Evolutionary conservation across 129 eudicot genomes (phyloP).

Genomic region (Flaveria sonorensis): DNA sequence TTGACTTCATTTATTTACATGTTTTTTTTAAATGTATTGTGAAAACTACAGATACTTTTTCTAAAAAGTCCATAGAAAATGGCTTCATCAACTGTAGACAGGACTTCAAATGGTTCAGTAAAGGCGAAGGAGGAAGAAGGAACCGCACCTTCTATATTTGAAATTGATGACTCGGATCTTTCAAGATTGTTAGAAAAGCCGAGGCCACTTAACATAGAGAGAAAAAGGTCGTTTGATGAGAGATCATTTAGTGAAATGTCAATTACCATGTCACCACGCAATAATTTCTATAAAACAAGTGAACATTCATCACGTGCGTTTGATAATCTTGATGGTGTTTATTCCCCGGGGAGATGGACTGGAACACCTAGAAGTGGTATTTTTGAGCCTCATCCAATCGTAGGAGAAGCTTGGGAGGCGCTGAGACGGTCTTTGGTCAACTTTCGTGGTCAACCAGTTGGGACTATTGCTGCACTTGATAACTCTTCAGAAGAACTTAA

Average conservation of each 20-base stretch:
- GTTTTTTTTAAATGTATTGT: not conserved
- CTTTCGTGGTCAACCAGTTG: constrained; percentile 85
- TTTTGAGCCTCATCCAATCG: constrained; percentile 82
- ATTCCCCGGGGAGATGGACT: constrained; percentile 81
- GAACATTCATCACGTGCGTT: constrained; percentile 63
- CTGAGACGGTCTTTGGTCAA: constrained; percentile 78
- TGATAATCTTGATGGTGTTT: constrained; percentile 54
- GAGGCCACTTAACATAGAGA: constrained; percentile 61
- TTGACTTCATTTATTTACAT: not conserved
- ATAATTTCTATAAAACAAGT: constrained; percentile 46
- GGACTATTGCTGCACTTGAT: constrained; percentile 95
- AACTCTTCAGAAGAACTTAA: constrained; percentile 86
- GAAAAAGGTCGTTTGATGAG: constrained; percentile 89
- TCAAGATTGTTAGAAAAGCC: constrained; percentile 67
- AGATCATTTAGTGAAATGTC: constrained; percentile 82
- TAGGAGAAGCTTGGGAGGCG: constrained; percentile 95
- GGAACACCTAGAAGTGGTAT: constrained; percentile 66
- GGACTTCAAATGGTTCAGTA: constrained; percentile 50
- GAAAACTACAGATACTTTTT: constrained; percentile 33
- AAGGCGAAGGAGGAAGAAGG: constrained; percentile 45
- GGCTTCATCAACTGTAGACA: constrained; percentile 50
- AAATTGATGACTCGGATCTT: constrained; percentile 70
- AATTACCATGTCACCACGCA: constrained; percentile 63
- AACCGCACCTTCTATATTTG: constrained; percentile 46
- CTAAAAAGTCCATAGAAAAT: constrained; percentile 14